These are phyloP conservation scores for Carpinus fangiana DNA, from an alignment of 306 rosid genomes.

Conservation along the genomic window DNA sequence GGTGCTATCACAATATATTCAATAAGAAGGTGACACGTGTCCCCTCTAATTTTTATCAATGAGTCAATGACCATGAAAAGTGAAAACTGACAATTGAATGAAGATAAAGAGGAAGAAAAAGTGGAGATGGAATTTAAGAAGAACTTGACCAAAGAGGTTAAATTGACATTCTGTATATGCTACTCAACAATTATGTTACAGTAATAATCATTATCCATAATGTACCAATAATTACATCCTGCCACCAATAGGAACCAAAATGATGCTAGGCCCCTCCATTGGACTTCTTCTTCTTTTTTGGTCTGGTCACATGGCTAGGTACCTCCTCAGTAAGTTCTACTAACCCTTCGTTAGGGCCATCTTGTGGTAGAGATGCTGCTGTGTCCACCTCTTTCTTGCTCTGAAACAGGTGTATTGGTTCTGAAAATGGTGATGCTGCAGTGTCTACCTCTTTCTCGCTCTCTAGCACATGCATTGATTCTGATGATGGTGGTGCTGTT, in stretches of 20 bases:
- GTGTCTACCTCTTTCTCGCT: neutral
- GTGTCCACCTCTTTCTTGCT: neutral
- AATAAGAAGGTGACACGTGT: no score
- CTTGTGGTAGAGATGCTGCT: neutral
- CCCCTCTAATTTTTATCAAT: no score
- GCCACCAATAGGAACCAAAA: neutral
- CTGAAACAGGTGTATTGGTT: neutral
- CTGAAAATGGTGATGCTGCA: neutral
- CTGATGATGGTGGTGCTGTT: neutral
- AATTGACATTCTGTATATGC: neutral
- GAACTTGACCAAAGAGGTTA: neutral
- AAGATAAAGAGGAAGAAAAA: neutral
- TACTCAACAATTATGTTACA: neutral
- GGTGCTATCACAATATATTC: no score
- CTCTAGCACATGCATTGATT: neutral
- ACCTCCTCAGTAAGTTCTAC: neutral
- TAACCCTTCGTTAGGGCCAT: neutral
- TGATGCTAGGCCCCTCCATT: neutral
- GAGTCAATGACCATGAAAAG: no score
- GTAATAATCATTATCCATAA: neutral
- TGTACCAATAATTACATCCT: neutral
- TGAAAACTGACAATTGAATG: neutral
- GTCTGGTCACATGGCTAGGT: neutral
- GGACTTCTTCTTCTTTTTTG: slow-evolving; percentile 4
- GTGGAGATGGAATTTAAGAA: neutral